Base-by-base conservation (phyloP, 345 rosid genomes). In the Excoecaria agallocha region DNA sequence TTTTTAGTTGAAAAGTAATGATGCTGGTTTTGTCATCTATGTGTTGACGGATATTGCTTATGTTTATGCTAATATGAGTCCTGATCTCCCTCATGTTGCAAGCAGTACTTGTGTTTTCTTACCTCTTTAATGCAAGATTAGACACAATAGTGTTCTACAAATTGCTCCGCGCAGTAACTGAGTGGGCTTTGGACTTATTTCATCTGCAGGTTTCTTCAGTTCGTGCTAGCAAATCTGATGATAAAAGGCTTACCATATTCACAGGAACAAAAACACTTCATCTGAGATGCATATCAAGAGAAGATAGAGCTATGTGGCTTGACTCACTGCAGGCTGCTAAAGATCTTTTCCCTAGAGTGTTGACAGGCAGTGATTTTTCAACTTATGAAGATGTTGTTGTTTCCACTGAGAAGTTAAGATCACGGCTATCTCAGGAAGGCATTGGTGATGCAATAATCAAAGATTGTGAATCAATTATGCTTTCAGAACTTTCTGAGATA, bases 231-330 rank as follows among this genome's bases (percentile, higher is more conserved):
- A 93, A 90, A 82, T 93, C 99, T 51, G 98, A 96, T 79, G 99
- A 96, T 75, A 96, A 91, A 78, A 89, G 99, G 89, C 91, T 95
- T 48, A 83, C 92, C 52, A 90, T 95, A 83, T 93, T 91, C 82
- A 91, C 97, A 1, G 99, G 98, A 75, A 93, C 98, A 35, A 95
- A 95, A 84, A 95, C 99, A 79, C 99, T 95, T 74, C 99, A 95
- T 77, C 82, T 93, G 82, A 87, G 91, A 12, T 90, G 94, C 76
- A 79, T 83, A 69, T 81, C 94, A 20, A 88, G 90, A 79, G 97
- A 91, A 30, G 93, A 88, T 76, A 89, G 97, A 86, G 78, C 91
- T 57, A 75, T 86, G 11, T 95, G 99, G 99, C 81, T 93, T 56
- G 99, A 93, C 73, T 93, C 94, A 8, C 81, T 93, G 80, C 86